A percentile compares a stretch with the other conserved stretches of the same genome.
Evolutionary conservation across 2,329 filamentous ascomycete species (phyloP).

Genomic region (Colletotrichum godetiae): DNA sequence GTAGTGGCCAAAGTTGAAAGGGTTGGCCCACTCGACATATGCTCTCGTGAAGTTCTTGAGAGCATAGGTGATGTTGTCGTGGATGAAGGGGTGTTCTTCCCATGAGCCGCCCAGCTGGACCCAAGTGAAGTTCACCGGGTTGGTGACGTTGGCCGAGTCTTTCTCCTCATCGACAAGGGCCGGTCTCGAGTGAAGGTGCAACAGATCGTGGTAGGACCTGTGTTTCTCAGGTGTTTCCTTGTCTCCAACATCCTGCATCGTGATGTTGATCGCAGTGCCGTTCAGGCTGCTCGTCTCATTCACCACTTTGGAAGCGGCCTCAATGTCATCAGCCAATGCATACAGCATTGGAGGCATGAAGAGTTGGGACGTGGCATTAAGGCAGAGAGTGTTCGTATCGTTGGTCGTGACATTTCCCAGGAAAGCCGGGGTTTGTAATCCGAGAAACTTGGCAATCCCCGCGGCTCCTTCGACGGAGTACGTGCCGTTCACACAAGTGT

Average conservation of each 20-base stretch:
- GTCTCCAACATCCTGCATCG: neutral
- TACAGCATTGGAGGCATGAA: conserved; percentile 46
- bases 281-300: neutral
- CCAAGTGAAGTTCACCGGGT: conserved; percentile 45
- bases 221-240: neutral
- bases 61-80: conserved; percentile 51
- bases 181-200: neutral
- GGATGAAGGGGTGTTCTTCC: conserved; percentile 54
- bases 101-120: conserved; percentile 53
- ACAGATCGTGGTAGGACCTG: conserved; percentile 1
- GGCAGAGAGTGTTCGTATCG: conserved; percentile 44
- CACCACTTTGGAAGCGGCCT: conserved; percentile 27
- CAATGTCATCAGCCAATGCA: conserved; percentile 36
- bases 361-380: conserved; percentile 44
- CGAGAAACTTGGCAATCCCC: conserved; percentile 44
- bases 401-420: conserved; percentile 45
- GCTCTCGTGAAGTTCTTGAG: conserved; percentile 50
- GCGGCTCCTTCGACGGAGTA: conserved; percentile 40
- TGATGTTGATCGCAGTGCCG: conserved; percentile 9
- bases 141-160: conserved; percentile 51
- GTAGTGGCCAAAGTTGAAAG: conserved; percentile 52
- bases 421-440: conserved; percentile 41
- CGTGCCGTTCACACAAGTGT: conserved; percentile 43
- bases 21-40: conserved; percentile 54
- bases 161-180: conserved; percentile 24